phyloP scores from a whole-genome alignment of 1,284 basidiomycete species.

The Limonomyces culmigenus region DNA sequence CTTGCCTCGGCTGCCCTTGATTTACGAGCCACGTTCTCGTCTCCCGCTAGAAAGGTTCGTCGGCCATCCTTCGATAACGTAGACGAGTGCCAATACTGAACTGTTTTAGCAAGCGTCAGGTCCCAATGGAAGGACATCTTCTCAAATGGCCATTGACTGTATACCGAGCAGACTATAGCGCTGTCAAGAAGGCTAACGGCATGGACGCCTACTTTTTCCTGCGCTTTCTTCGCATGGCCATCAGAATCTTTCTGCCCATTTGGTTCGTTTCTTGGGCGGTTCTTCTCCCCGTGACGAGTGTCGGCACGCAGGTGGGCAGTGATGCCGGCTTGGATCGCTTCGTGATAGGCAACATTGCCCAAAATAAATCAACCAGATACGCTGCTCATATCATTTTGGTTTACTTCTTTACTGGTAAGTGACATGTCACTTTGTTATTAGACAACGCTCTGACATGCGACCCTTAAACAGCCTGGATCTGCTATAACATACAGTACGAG shows the following conservation, averaged over 20 bases:
- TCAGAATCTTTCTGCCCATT: constrained; percentile 69
- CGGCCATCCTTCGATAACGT: constrained; percentile 1
- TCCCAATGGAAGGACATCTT: constrained; percentile 24
- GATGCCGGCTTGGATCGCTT: constrained; percentile 57
- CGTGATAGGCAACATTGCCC: constrained; percentile 66
- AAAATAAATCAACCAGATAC: constrained; percentile 36
- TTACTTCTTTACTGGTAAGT: constrained; percentile 61
- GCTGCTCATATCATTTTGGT: constrained; percentile 62
- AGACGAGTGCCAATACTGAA: background rate
- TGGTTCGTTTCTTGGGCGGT: constrained; percentile 62
- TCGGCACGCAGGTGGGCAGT: constrained; percentile 28
- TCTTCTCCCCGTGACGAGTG: constrained; percentile 51
- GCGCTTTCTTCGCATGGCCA: constrained; percentile 72
- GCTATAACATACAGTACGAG: constrained; percentile 69
- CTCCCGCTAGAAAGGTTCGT: constrained; percentile 30
- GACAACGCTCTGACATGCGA: constrained; percentile 1
- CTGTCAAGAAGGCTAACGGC: constrained; percentile 63
- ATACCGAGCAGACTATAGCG: constrained; percentile 37
- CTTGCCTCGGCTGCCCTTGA: constrained; percentile 51
- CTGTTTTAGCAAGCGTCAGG: constrained; percentile 32
- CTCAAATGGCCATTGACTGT: constrained; percentile 46
- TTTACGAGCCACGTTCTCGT: constrained; percentile 72
- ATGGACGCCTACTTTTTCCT: constrained; percentile 92
- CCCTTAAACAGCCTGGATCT: constrained; percentile 64
- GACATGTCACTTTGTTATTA: background rate